phyloP scores from a whole-genome alignment of 2,329 filamentous ascomycete species.

The Epichloe sylvatica region DNA sequence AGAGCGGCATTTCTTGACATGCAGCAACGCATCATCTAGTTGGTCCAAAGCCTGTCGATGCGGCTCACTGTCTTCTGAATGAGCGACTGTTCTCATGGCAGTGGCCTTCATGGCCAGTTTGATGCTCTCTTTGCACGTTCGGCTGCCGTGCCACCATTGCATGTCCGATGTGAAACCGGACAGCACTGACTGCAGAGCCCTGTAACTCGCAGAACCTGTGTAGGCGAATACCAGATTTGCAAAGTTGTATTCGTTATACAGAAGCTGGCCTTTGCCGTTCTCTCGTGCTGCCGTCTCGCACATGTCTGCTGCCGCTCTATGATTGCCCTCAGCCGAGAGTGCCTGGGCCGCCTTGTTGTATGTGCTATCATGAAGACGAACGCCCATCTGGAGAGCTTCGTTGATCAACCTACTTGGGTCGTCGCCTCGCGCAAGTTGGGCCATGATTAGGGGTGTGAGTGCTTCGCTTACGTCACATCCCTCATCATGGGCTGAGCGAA shows the following conservation, averaged over 20 bases:
- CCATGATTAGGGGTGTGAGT: conserved; percentile 25
- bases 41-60: conserved; percentile 14
- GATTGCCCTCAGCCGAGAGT: conserved; percentile 16
- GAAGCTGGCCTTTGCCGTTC: conserved; percentile 22
- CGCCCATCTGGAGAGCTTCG: conserved; percentile 14
- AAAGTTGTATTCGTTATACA: conserved; percentile 26
- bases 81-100: conserved; percentile 13
- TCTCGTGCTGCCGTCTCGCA: conserved; percentile 23
- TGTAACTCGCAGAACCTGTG: conserved; percentile 19
- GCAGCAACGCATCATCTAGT: conserved; percentile 13
- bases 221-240: conserved; percentile 22
- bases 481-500: conserved; percentile 23
- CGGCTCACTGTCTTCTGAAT: conserved; percentile 2
- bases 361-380: conserved; percentile 20
- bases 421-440: conserved; percentile 22
- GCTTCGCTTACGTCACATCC: conserved; percentile 30
- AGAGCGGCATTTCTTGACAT: conserved; percentile 12
- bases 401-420: conserved; percentile 14
- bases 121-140: conserved; percentile 23
- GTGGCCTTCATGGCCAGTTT: conserved; percentile 24
- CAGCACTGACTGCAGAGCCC: conserved; percentile 18
- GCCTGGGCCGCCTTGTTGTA: conserved; percentile 23
- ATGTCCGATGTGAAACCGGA: conserved; percentile 16
- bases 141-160: conserved; percentile 24
- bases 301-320: conserved; percentile 17